Evolutionary conservation across 192 early-diverging fungal species (phyloP), one percentile per base, ranked within the genome.

Genomic region (Coemansia sp.): DNA sequence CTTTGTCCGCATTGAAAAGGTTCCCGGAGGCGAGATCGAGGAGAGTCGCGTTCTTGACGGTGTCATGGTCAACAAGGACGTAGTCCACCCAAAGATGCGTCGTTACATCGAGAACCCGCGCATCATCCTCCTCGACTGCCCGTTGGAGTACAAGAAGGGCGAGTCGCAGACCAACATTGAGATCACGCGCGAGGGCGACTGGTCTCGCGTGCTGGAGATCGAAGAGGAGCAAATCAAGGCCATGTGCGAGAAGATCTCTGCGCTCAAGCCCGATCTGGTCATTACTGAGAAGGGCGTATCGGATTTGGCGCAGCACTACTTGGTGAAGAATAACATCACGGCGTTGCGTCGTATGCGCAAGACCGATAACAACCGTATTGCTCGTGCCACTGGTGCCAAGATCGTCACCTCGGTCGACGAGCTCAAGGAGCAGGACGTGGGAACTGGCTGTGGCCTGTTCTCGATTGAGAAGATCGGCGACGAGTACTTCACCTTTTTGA

Each of bases 101-200:
- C 90, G 98, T 62, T 84, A 85, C 58, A 98, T 99, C 66, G 93
- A 96, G 78, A 98, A 99, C 79, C 98, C 98, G 22, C 91, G 97
- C 61, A 89, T 99, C 66, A 88, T 99, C 15, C 86, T 99, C 49
- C 87, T 99, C 60, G 98, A 99, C 88, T 99, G 98, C 84, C 97
- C 97, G 33, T 88, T 99, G 55, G 98, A 98, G 83, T 99, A 99
- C 92, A 99, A 99, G 87, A 99, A 99, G 90, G 98, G 98, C 65
- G 98, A 98, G 85, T 98, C 95, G 46, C 98, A 99, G 86, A 99
- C 98, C 34, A 94, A 96, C 76, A 96, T 98, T 74, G 98, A 99
- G 84, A 94, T 99, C 64, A 92, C 92, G 66, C 94, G 97, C 82
- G 98, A 99, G 78, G 86, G 89, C 34, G 96, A 99, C 85, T 99